Evolutionary conservation across 176 grass and related monocot genomes (phyloP).

Genomic region (Lolium rigidum): DNA sequence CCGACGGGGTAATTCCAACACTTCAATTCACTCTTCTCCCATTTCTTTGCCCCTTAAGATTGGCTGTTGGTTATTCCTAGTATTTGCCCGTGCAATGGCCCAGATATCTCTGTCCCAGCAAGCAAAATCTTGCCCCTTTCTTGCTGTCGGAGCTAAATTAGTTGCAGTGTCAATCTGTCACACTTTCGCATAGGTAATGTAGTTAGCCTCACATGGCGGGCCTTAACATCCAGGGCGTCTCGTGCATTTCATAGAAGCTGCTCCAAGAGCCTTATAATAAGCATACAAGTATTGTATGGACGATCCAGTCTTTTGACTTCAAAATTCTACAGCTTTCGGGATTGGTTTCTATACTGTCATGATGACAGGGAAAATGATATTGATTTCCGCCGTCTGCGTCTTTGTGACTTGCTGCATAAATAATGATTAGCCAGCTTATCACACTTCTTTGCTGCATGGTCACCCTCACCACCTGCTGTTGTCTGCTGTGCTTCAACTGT

Average conservation of each 20-base stretch:
- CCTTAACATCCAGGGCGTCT: conserved; percentile 43
- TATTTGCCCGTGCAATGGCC: conserved; percentile 36
- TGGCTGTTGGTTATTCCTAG: conserved; percentile 26
- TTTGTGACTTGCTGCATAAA: conserved; percentile 48
- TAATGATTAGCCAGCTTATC: conserved; percentile 53
- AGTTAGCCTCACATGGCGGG: conserved; percentile 57
- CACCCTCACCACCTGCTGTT: conserved; percentile 42
- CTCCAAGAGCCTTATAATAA: conserved; percentile 35
- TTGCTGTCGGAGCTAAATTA: conserved; percentile 42
- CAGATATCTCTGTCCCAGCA: conserved; percentile 31
- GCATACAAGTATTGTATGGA: conserved; percentile 6
- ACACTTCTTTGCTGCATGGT: conserved; percentile 42
- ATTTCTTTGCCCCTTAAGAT: neutral
- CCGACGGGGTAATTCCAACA: conserved; percentile 73
- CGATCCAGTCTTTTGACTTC: conserved; percentile 51
- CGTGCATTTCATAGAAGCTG: conserved; percentile 39
- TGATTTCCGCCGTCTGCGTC: conserved; percentile 32
- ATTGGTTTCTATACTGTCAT: conserved; percentile 55
- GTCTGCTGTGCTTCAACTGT: conserved; percentile 36
- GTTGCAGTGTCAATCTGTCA: conserved; percentile 58
- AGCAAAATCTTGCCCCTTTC: conserved; percentile 45
- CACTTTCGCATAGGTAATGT: conserved; percentile 45
- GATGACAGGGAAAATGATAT: conserved; percentile 40
- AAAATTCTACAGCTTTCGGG: conserved; percentile 41
- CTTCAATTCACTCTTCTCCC: neutral